Evolutionary conservation across 2,329 filamentous ascomycete genomes (phyloP), one percentile per base, ranked within the genome.

Genomic region (Fusarium secorum): DNA sequence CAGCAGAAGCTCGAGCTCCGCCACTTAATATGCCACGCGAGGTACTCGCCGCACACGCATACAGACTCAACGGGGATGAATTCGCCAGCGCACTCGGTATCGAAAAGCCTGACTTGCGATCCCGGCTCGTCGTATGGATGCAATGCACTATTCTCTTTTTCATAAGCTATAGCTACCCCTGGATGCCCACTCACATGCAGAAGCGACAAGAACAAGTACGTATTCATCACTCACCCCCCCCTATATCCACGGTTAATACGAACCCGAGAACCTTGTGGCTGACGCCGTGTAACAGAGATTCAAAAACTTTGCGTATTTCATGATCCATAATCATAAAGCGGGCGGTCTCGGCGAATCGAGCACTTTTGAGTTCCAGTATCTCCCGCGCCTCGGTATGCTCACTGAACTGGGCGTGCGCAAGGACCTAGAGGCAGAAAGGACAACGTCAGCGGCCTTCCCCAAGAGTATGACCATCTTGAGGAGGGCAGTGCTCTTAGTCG

Each of bases 311-410:
- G 72, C 72, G n/a, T 68, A 78, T 68, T 91, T 88, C 78, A 81
- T 84, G 22, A 78, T 91, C 5, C 85, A 92, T 20, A 86, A 90
- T n/a, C 84, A 90, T 61, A 87, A 88, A 60, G 65, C 78, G 58
- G 87, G 84, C 60, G 91, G 90, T 0, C 82, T 95, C 11, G 88
- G 90, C 1, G 83, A 86, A 49, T 85, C 90, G 74, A 88, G 87
- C 3, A 83, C 81, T 13, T 94, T 94, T 75, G 88, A 91, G 24
- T 91, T 94, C 80, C 91, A 93, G 76, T 92, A 91, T 75, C 82
- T 91, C 14, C 91, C 91, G 0, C 76, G 78, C 30, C 75, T 82
- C 22, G 79, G 79, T 26, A 79, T 76, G 68, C 77, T 78, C 48
- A 82, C 80, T 18, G 70, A 76, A 57, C 65, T 75, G 32, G 76